These are phyloP conservation scores for Ophiostoma sp. DNA, from an alignment of 2,329 filamentous ascomycete species.

Conservation along the genomic window DNA sequence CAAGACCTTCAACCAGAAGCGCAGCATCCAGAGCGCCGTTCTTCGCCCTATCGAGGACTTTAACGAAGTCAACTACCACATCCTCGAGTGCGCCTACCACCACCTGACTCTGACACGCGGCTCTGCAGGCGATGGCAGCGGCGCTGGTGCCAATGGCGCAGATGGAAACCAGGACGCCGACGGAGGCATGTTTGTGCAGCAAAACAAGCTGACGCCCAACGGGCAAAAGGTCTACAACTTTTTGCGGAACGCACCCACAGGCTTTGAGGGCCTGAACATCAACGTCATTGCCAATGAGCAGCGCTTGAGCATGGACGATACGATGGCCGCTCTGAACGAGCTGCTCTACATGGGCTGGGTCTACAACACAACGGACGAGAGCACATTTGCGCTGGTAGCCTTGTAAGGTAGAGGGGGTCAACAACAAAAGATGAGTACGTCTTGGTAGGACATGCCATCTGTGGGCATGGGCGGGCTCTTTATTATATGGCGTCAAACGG, in stretches of 20 bases:
- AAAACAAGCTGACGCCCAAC: conserved; percentile 42
- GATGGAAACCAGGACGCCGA: conserved; percentile 26
- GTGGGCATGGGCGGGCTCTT: background rate
- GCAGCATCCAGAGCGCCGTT: conserved; percentile 72
- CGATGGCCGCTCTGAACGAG: conserved; percentile 74
- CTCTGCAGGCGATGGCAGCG: conserved; percentile 41
- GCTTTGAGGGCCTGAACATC: conserved; percentile 77
- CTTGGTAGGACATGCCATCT: background rate
- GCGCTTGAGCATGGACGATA: conserved; percentile 53
- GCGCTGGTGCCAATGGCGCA: conserved; percentile 36
- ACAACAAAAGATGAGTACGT: background rate
- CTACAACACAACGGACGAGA: conserved; percentile 87
- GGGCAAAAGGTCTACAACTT: conserved; percentile 68
- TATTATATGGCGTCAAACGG: background rate
- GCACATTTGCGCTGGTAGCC: conserved; percentile 55
- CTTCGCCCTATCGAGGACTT: conserved; percentile 75
- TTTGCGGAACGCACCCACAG: conserved; percentile 61
- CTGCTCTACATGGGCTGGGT: conserved; percentile 67
- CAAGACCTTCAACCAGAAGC: conserved; percentile 77
- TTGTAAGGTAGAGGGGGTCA: background rate
- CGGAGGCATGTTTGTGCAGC: conserved; percentile 53
- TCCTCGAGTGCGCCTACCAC: conserved; percentile 82
- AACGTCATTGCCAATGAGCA: conserved; percentile 54
- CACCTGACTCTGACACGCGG: conserved; percentile 80
- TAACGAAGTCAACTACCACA: conserved; percentile 90